Conservation (phyloP, 768 basidiomycete genomes). For the Clitopilus hobsonii region DNA sequence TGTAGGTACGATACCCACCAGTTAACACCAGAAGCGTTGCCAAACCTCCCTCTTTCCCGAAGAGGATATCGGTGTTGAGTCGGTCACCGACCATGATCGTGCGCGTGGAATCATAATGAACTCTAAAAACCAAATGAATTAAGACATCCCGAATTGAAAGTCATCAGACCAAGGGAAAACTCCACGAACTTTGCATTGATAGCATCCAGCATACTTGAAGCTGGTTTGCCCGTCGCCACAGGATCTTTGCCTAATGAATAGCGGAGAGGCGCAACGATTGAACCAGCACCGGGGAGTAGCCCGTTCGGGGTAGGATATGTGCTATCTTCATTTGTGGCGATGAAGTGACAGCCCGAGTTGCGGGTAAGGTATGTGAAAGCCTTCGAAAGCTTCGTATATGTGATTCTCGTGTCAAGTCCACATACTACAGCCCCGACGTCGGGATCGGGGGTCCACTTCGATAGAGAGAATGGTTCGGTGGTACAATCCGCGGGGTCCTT, state of each 20-base stretch:
- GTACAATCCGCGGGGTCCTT: slow-evolving; percentile 86
- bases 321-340: slow-evolving; percentile 90
- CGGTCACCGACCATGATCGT: slow-evolving; percentile 97
- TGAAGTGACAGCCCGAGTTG: slow-evolving; percentile 77
- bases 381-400: slow-evolving; percentile 92
- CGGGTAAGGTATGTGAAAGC: slow-evolving; percentile 85
- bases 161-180: slow-evolving; percentile 1
- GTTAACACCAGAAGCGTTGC: slow-evolving; percentile 88
- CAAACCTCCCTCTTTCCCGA: slow-evolving; percentile 84
- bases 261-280: slow-evolving; percentile 78
- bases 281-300: slow-evolving; percentile 81
- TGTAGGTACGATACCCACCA: slow-evolving; percentile 38
- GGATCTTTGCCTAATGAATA: slow-evolving; percentile 70
- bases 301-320: slow-evolving; percentile 77
- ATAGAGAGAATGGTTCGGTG: slow-evolving; percentile 61
- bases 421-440: slow-evolving; percentile 91
- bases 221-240: slow-evolving; percentile 86
- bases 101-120: slow-evolving; percentile 77
- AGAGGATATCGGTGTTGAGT: slow-evolving; percentile 92
- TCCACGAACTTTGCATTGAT: slow-evolving; percentile 61
- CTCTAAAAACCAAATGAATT: slow-evolving; percentile 38
- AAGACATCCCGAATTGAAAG: background rate
- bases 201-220: slow-evolving; percentile 86
- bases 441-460: slow-evolving; percentile 69
- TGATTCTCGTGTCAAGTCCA: slow-evolving; percentile 81